Conservation (phyloP, 2,329 filamentous ascomycete genomes). For the Epichloe coenophiala region DNA sequence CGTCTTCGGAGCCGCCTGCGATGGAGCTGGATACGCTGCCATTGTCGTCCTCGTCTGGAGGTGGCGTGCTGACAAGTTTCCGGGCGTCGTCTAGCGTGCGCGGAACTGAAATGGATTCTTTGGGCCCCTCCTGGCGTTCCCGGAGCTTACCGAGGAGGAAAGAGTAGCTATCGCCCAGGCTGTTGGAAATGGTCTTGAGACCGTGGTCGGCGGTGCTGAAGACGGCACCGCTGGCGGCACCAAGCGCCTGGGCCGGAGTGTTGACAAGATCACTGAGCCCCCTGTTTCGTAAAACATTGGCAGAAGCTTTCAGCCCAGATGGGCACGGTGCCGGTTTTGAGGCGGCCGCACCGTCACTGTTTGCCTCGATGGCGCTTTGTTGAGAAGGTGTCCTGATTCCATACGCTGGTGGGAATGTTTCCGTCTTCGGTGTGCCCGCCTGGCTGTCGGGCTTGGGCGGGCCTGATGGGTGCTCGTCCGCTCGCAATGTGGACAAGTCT, state of each 20-base stretch:
- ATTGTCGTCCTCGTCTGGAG: conserved; percentile 49
- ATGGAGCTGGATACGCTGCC: conserved; percentile 41
- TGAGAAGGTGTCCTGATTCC: conserved; percentile 23
- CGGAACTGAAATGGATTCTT: conserved; percentile 48
- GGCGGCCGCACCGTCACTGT: conserved; percentile 18
- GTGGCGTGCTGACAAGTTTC: conserved; percentile 67
- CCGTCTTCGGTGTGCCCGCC: conserved; percentile 34
- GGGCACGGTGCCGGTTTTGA: conserved; percentile 25
- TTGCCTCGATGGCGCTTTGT: conserved; percentile 20
- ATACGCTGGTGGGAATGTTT: conserved; percentile 46
- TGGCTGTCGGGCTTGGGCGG: conserved; percentile 42
- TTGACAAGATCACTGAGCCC: conserved; percentile 76
- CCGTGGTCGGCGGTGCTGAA: conserved; percentile 83
- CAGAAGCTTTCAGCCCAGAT: conserved; percentile 27
- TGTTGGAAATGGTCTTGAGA: conserved; percentile 81
- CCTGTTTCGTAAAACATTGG: conserved; percentile 48
- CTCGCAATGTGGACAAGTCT: conserved; percentile 75
- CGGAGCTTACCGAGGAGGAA: conserved; percentile 82
- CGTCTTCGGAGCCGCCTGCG: conserved; percentile 28
- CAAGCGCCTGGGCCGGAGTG: conserved; percentile 67
- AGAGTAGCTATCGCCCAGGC: conserved; percentile 83
- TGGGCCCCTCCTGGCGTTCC: conserved; percentile 42
- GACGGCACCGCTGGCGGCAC: conserved; percentile 71
- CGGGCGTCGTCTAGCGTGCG: conserved; percentile 88
- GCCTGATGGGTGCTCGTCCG: conserved; percentile 61